A percentile compares a stretch with the other conserved stretches of the same genome.
Conservation (phyloP, 192 early-diverging fungal genomes). For the Podila verticillata region DNA sequence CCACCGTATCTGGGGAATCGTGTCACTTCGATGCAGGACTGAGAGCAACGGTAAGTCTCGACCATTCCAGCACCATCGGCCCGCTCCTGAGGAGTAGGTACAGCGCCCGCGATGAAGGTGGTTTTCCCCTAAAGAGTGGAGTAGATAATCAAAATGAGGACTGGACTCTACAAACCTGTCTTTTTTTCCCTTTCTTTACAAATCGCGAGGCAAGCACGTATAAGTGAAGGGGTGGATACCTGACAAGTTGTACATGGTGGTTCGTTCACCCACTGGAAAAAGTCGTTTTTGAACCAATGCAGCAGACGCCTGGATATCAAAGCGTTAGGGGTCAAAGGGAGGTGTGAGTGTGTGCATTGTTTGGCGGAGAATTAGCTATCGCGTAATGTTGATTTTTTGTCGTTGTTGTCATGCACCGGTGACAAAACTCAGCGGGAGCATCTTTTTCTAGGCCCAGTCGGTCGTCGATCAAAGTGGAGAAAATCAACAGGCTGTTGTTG, state of each 20-base stretch:
- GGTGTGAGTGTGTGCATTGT: neutral
- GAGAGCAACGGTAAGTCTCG: slow-evolving; percentile 53
- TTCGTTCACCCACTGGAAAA: slow-evolving; percentile 62
- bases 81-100: slow-evolving; percentile 53
- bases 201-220: neutral
- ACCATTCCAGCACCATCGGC: slow-evolving; percentile 50
- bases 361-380: neutral
- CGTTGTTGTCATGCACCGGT: too few species aligned
- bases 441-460: too few species aligned
- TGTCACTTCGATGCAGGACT: slow-evolving; percentile 39
- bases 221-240: slow-evolving; percentile 12
- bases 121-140: slow-evolving; percentile 33
- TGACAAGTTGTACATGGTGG: slow-evolving; percentile 53
- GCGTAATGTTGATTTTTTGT: too few species aligned
- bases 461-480: too few species aligned
- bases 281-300: slow-evolving; percentile 64
- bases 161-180: neutral
- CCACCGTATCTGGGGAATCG: slow-evolving; percentile 65
- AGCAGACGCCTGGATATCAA: slow-evolving; percentile 41
- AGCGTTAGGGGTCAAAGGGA: slow-evolving; percentile 6
- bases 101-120: neutral
- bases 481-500: neutral
- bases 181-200: too few species aligned
- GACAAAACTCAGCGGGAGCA: too few species aligned
- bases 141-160: neutral